phyloP scores from a whole-genome alignment of 108 stramenopile genomes.

The Chaetoceros tenuissimus region DNA sequence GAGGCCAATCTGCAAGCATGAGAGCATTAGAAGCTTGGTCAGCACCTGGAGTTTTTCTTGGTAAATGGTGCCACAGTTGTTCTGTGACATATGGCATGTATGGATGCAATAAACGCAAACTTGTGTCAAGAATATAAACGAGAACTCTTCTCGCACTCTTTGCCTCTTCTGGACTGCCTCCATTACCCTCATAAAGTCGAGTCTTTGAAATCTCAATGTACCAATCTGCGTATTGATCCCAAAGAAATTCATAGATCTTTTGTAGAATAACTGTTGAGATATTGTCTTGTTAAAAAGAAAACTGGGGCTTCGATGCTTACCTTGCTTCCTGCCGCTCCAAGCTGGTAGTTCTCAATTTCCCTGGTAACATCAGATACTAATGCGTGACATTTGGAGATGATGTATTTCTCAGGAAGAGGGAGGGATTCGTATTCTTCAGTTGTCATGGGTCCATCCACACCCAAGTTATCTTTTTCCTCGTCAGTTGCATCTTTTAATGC shows the following conservation, averaged over 20 bases:
- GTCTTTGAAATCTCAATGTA: slow-evolving; percentile 93
- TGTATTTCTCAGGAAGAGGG: slow-evolving; percentile 81
- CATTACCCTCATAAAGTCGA: slow-evolving; percentile 74
- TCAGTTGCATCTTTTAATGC: slow-evolving; percentile 66
- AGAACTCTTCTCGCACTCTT: slow-evolving; percentile 80
- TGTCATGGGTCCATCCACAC: slow-evolving; percentile 64
- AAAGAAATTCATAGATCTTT: slow-evolving; percentile 85
- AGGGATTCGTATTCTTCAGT: slow-evolving; percentile 70
- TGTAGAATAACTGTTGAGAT: slow-evolving; percentile 1
- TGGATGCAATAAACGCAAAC: slow-evolving; percentile 91
- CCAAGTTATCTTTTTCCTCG: slow-evolving; percentile 44
- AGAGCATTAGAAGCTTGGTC: slow-evolving; percentile 58
- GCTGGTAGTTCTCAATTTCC: slow-evolving; percentile 82
- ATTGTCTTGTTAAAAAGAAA: slow-evolving; percentile 8
- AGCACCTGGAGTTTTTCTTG: slow-evolving; percentile 33
- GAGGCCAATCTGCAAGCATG: slow-evolving; percentile 85
- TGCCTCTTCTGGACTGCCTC: slow-evolving; percentile 63
- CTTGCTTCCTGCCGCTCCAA: slow-evolving; percentile 83
- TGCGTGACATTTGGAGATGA: slow-evolving; percentile 84
- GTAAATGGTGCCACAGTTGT: slow-evolving; percentile 94
- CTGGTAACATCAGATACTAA: slow-evolving; percentile 73
- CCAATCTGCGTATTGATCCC: slow-evolving; percentile 98
- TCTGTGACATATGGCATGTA: slow-evolving; percentile 99
- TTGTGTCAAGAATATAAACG: slow-evolving; percentile 91
- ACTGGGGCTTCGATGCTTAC: slow-evolving; percentile 9